Base-by-base conservation (phyloP, 805 yeast genomes). In the Saccharomycopsis javanensis region DNA sequence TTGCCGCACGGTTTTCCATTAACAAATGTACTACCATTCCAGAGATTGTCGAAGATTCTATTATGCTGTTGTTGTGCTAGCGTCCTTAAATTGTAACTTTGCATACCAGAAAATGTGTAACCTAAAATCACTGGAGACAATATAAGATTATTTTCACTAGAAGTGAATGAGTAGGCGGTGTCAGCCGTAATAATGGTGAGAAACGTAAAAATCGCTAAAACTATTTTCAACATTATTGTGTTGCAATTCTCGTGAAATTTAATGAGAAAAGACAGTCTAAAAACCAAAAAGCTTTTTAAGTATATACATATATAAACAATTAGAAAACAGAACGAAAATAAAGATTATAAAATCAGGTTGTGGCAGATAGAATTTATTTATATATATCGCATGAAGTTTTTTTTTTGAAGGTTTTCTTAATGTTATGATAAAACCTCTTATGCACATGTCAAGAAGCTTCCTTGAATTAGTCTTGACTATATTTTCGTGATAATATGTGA, bases 1-100 rank as follows among this genome's bases (percentile, higher is more conserved):
- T 27, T 7, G 13, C 52, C 52, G 23, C 56, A 54, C 6, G 31
- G 45, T 11, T 45, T 54, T 8, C 53, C 56, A 10, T 27, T 31
- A 16, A 27, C 33, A 28, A 28, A 54, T 4, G 28, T 42, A 18
- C 45, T 23, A 16, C 34, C 53, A 5, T 45, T 20, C 53, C 53
- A 54, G 35, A 54, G 48, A 20, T 5, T 10, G 25, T 25, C 23
- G 28, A 30, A 33, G 30, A 54, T 46, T 7, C 38, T 38, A 42
- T 28, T 30, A 7, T 30, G 35, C 18, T 46, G 53, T 15, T 20
- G 52, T n/a, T 23, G 30, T 3, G 53, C 56, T 25, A 31, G 25
- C 3, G 25, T 18, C 15, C 31, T 27, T 11, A 54, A 28, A 13
- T 30, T 30, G 11, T 46, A 45, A 20, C 45, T 31, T n/a, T 18